phyloP scores from a whole-genome alignment of 495 filamentous ascomycete genomes.

The Hyaloscypha bicolor region DNA sequence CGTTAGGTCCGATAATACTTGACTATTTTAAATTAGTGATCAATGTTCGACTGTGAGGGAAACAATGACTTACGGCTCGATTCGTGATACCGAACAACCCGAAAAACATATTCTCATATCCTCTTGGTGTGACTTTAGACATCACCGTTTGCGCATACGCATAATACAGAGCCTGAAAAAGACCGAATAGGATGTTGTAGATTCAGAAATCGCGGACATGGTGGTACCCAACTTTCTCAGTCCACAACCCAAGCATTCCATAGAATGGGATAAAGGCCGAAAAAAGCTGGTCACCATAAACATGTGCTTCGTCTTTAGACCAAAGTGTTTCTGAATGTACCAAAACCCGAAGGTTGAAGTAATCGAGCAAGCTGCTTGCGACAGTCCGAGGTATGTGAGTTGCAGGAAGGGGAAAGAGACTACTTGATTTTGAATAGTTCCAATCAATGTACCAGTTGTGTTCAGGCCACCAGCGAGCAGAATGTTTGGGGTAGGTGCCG shows the following conservation, averaged over 20 bases:
- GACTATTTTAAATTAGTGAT: conserved; percentile 36
- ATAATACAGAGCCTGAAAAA: conserved; percentile 55
- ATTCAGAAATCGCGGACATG: conserved; percentile 52
- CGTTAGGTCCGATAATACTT: conserved; percentile 52
- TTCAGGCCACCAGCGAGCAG: too few relatives aligned
- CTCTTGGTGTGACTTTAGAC: conserved; percentile 51
- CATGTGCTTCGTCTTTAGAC: too few relatives aligned
- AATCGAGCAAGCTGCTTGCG: too few relatives aligned
- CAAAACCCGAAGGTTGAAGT: too few relatives aligned
- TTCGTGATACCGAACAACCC: conserved; percentile 55
- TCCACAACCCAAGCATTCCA: conserved; percentile 29
- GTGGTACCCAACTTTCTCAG: conserved; percentile 49
- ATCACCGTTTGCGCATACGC: conserved; percentile 59
- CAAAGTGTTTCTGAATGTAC: too few relatives aligned
- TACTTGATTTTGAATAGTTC: too few relatives aligned
- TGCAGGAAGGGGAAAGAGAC: too few relatives aligned
- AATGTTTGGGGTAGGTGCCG: too few relatives aligned
- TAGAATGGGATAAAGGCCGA: too few relatives aligned
- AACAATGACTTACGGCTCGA: conserved; percentile 42
- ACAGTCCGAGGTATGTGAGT: too few relatives aligned
- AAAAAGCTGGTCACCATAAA: too few relatives aligned
- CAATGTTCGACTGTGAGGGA: background rate
- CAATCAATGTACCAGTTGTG: too few relatives aligned
- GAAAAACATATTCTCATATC: conserved; percentile 58
- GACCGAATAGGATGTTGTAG: conserved; percentile 51